Evolutionary conservation across 2,329 filamentous ascomycete genomes (phyloP).

Genomic region (Colletotrichum sidae): DNA sequence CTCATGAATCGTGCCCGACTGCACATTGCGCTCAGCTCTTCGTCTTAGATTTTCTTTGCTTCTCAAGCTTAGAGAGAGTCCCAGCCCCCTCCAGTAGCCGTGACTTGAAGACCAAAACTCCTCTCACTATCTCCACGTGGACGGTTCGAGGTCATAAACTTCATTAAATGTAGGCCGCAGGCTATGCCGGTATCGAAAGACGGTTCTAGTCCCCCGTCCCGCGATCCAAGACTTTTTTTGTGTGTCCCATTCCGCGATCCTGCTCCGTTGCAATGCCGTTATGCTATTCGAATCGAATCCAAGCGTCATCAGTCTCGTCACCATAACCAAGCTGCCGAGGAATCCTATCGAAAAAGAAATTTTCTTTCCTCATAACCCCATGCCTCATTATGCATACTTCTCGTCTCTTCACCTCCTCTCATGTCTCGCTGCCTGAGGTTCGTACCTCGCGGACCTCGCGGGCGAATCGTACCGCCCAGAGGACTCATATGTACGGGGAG

Average conservation of each 20-base stretch:
- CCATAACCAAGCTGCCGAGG: background rate
- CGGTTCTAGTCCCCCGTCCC: background rate
- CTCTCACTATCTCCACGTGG: background rate
- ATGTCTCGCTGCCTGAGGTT: constrained; percentile 17
- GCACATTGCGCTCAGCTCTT: too few species aligned
- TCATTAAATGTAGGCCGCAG: constrained; percentile 32
- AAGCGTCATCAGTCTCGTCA: background rate
- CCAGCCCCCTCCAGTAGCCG: too few species aligned
- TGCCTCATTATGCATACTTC: constrained; percentile 8
- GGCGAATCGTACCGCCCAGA: constrained; percentile 28
- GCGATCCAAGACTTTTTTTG: constrained; percentile 18
- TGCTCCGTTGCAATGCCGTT: constrained; percentile 25
- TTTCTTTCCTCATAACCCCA: background rate
- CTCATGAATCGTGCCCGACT: too few species aligned
- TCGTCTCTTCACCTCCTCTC: constrained; percentile 18
- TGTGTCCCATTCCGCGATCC: constrained; percentile 12
- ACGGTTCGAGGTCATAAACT: constrained; percentile 13
- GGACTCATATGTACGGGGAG: constrained; percentile 21
- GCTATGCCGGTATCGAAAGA: constrained; percentile 24
- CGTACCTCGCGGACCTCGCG: constrained; percentile 22
- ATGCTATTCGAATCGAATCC: constrained; percentile 17
- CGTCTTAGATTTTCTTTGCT: too few species aligned
- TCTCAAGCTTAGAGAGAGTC: too few species aligned
- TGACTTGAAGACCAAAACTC: background rate
- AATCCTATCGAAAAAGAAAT: background rate